Evolutionary conservation across 164 flowering plant genomes (phyloP).

Genomic region (Annona squamosa): DNA sequence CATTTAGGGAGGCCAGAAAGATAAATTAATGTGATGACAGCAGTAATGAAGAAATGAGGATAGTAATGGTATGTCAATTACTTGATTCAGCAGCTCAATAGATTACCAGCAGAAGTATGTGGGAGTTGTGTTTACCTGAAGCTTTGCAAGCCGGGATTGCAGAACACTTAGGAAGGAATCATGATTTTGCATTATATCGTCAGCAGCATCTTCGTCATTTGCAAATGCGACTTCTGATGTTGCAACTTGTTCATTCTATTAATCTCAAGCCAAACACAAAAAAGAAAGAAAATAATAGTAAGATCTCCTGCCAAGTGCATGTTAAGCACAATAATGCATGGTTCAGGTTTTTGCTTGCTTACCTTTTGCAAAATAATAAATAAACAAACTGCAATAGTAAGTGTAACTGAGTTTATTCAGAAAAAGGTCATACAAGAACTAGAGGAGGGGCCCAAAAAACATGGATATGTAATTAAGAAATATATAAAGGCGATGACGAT

Average conservation of each 20-base stretch:
- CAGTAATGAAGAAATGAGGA: too few species aligned
- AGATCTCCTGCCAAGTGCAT: neutral
- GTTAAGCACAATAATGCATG: neutral
- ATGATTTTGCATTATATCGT: constrained; percentile 63
- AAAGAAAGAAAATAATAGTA: too few species aligned
- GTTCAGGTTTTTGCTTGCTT: neutral
- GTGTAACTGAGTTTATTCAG: too few species aligned
- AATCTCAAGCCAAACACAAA: constrained; percentile 8
- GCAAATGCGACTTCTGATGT: constrained; percentile 28
- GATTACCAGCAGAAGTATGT: neutral
- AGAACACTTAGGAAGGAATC: constrained; percentile 60
- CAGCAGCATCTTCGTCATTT: constrained; percentile 34
- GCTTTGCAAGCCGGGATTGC: constrained; percentile 69
- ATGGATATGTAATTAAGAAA: too few species aligned
- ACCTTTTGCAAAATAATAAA: too few species aligned
- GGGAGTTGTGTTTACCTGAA: constrained; percentile 52
- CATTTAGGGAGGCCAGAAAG: too few species aligned
- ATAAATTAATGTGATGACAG: too few species aligned
- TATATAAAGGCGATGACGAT: too few species aligned
- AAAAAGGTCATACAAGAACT: too few species aligned
- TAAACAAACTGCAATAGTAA: too few species aligned
- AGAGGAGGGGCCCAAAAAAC: too few species aligned
- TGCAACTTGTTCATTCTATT: constrained; percentile 44
- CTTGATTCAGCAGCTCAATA: neutral
- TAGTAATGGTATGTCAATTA: too few species aligned